Base-by-base conservation (phyloP, 2,329 filamentous ascomycete genomes). In the Talaromyces sp. region DNA sequence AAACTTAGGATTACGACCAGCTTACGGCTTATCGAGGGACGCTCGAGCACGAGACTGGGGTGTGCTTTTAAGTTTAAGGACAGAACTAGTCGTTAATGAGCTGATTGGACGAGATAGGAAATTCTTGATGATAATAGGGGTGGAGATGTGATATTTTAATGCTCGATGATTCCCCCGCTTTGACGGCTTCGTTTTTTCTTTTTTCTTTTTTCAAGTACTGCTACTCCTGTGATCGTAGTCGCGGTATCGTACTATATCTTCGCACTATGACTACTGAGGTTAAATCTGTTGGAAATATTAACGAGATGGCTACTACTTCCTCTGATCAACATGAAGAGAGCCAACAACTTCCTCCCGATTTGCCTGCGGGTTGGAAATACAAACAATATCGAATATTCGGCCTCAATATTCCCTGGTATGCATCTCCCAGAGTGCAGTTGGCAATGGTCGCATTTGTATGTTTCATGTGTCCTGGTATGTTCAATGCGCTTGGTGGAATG, bases 381-480 rank as follows among this genome's bases (percentile, higher is more conserved):
- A 82, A 73, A 76, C 43, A 67, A 81, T 65, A 77, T 72, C 45
- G 43, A 0, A 6, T 46, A 13, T 46, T 88, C 52, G 77, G 78
- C 17, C 68, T 70, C 39, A 78, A 79, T 55, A 48, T 86, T 6
- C 72, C 75, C 35, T 88, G 85, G 81, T 90, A 87, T 68, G 87
- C 87, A 33, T 88, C 87, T 56, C 87, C 87, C 20, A 82, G 82
- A 64, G 72, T 86, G 51, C 87, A 90, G 74, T 79, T 90, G 37
- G 66, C 55, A 56, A 82, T 90, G 80, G 86, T 90, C 51, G 76
- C 84, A 41, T 77, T 86, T 50, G 83, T 87, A 32, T 86, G 84
- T 65, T 86, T 88, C 75, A 66, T 87, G 59, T 88, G 85, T 66
- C 85, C 85, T 1, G 84, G 84, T 63, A 85, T 86, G 82, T 86